These are phyloP conservation scores for Salicornia ramosissima DNA, from an alignment of 148 eudicot genomes.

Conservation along the genomic window DNA sequence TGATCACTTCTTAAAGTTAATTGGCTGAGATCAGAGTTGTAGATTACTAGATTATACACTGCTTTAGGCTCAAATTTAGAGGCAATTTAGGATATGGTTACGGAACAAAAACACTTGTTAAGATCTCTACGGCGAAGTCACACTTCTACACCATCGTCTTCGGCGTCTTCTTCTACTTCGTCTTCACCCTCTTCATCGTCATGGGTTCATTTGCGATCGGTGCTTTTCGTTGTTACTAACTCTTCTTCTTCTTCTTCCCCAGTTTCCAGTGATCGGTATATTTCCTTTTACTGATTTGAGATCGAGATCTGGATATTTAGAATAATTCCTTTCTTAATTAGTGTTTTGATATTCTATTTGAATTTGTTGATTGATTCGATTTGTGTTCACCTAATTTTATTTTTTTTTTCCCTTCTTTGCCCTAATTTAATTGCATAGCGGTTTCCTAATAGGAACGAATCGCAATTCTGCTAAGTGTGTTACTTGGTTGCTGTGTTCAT, in stretches of 20 bases:
- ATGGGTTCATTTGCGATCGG: slow-evolving; percentile 67
- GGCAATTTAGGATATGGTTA: slow-evolving; percentile 18
- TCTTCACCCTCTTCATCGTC: slow-evolving; percentile 36
- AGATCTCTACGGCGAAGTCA: slow-evolving; percentile 56
- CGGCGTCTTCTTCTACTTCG: slow-evolving; percentile 32
- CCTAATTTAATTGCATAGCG: background rate
- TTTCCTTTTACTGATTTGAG: slow-evolving; percentile 19
- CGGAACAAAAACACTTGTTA: slow-evolving; percentile 44
- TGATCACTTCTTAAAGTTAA: too few relatives aligned
- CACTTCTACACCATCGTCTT: slow-evolving; percentile 33
- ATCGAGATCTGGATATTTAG: slow-evolving; percentile 11
- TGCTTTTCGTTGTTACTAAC: slow-evolving; percentile 46
- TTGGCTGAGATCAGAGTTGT: too few relatives aligned
- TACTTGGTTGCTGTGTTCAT: background rate
- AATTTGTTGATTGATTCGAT: background rate
- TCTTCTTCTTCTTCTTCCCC: slow-evolving; percentile 45
- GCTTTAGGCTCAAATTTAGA: background rate
- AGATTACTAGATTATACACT: background rate
- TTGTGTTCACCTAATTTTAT: background rate
- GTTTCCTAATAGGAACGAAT: background rate
- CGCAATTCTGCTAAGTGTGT: background rate
- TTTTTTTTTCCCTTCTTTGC: background rate
- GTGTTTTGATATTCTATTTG: background rate
- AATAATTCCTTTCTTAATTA: background rate
- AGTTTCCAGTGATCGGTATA: slow-evolving; percentile 52